phyloP scores from a whole-genome alignment of 805 yeast genomes.

The Sungouiella blattae region DNA sequence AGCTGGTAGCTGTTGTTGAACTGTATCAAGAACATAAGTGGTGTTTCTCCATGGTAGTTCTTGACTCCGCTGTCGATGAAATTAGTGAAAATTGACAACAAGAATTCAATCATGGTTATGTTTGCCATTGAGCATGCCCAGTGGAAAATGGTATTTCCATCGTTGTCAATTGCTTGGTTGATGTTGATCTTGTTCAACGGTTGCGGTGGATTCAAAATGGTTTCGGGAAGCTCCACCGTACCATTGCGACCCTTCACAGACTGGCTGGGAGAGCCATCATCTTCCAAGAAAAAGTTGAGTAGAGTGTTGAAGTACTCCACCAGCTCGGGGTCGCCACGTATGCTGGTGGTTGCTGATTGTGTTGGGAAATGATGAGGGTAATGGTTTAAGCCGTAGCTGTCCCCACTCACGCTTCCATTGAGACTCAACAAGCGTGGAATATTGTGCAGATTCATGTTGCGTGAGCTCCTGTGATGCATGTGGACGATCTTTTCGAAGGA shows the following conservation, averaged over 20 bases:
- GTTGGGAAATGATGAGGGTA: slow-evolving; percentile 28
- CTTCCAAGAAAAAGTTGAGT: slow-evolving; percentile 52
- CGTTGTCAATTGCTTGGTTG: slow-evolving; percentile 87
- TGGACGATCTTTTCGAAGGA: slow-evolving; percentile 28
- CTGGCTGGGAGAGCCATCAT: slow-evolving; percentile 23
- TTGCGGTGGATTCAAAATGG: slow-evolving; percentile 54
- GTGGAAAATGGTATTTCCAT: slow-evolving; percentile 90
- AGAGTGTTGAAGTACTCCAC: slow-evolving; percentile 41
- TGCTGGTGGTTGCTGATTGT: slow-evolving; percentile 2
- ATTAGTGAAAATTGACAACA: slow-evolving; percentile 57
- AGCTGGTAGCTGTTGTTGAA: slow-evolving; percentile 38
- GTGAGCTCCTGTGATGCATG: slow-evolving; percentile 11
- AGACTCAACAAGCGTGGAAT: slow-evolving; percentile 22
- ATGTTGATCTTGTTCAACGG: slow-evolving; percentile 54
- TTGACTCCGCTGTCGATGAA: slow-evolving; percentile 70
- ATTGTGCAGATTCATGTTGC: slow-evolving; percentile 2
- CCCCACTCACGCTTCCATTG: slow-evolving; percentile 21
- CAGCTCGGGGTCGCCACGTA: slow-evolving; percentile 10
- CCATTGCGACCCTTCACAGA: slow-evolving; percentile 9
- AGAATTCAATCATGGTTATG: slow-evolving; percentile 58
- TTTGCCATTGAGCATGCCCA: slow-evolving; percentile 95
- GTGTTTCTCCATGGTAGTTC: slow-evolving; percentile 84
- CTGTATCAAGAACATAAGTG: slow-evolving; percentile 50
- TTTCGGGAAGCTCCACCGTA: slow-evolving; percentile 25
- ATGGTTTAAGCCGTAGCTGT: slow-evolving; percentile 38